phyloP scores from a whole-genome alignment of 2,329 filamentous ascomycete genomes.

The Chalaropsis ovoidea region DNA sequence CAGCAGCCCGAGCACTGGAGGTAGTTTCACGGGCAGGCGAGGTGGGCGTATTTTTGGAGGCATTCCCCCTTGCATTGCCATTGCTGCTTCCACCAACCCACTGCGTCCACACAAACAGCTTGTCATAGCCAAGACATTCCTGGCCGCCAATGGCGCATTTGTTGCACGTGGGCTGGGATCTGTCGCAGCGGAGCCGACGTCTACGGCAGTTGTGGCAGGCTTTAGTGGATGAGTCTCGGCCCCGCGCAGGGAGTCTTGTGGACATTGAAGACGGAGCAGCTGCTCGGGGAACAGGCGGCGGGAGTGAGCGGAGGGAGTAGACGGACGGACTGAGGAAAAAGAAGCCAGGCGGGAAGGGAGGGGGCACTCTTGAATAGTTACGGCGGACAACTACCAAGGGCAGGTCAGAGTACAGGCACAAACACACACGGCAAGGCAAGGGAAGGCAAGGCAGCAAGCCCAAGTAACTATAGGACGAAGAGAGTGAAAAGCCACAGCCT shows the following conservation, averaged over 20 bases:
- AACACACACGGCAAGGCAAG: not conserved
- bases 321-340: too few species aligned
- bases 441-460: not conserved
- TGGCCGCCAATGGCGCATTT: conserved; percentile 48
- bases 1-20: not conserved
- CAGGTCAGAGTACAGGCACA: not conserved
- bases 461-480: not conserved
- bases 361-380: not conserved
- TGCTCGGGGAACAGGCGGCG: not conserved
- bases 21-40: not conserved
- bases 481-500: not conserved
- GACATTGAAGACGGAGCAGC: not conserved
- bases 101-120: conserved; percentile 50
- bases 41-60: conserved; percentile 2
- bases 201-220: conserved; percentile 54
- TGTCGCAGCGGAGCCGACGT: conserved; percentile 51
- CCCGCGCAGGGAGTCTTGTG: conserved; percentile 14
- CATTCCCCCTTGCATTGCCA: not conserved
- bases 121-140: conserved; percentile 53
- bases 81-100: conserved; percentile 19
- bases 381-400: not conserved
- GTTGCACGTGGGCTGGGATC: conserved; percentile 48
- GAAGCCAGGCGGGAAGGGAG: not conserved
- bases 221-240: conserved; percentile 29
- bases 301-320: not conserved